Evolutionary conservation across 805 yeast species (phyloP).

Genomic region (Ogataea haglerorum): DNA sequence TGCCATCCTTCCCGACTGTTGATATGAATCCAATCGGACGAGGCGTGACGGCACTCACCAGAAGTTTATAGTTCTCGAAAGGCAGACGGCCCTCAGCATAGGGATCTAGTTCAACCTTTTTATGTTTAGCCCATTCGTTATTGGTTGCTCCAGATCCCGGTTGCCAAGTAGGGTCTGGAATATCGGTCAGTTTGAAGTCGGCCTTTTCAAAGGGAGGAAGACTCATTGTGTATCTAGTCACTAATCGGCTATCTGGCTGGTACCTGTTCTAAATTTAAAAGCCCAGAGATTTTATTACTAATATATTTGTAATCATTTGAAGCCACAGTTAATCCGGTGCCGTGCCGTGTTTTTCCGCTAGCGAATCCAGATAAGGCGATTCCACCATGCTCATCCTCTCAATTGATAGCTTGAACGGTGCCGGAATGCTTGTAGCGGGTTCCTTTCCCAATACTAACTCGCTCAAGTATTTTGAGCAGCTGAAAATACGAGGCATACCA

Average conservation of each 20-base stretch:
- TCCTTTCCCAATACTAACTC: constrained; percentile 18
- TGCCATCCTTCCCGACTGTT: constrained; percentile 42
- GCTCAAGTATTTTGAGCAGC: constrained; percentile 38
- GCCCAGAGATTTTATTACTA: background rate
- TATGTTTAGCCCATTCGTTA: constrained; percentile 42
- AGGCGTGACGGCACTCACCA: constrained; percentile 53
- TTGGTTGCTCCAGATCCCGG: constrained; percentile 46
- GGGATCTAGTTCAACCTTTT: constrained; percentile 50
- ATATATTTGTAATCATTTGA: background rate
- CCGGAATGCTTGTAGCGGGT: background rate
- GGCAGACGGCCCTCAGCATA: constrained; percentile 37
- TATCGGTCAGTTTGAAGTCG: constrained; percentile 1
- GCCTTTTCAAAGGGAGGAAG: constrained; percentile 10
- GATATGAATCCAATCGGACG: constrained; percentile 61
- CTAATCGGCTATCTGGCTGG: background rate
- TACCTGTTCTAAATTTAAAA: background rate
- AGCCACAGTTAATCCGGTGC: background rate
- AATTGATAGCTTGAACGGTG: constrained; percentile 2
- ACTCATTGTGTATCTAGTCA: background rate
- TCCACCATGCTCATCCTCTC: background rate
- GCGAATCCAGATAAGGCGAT: background rate
- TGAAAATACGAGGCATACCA: constrained; percentile 48
- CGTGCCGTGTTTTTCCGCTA: background rate
- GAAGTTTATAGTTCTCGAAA: constrained; percentile 45
- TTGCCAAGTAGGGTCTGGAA: constrained; percentile 37